Percentiles rank a stretch among this genome's conserved stretches.
phyloP scores from a whole-genome alignment of 2,329 filamentous ascomycete genomes.

The Ophiosphaerella herpotricha region DNA sequence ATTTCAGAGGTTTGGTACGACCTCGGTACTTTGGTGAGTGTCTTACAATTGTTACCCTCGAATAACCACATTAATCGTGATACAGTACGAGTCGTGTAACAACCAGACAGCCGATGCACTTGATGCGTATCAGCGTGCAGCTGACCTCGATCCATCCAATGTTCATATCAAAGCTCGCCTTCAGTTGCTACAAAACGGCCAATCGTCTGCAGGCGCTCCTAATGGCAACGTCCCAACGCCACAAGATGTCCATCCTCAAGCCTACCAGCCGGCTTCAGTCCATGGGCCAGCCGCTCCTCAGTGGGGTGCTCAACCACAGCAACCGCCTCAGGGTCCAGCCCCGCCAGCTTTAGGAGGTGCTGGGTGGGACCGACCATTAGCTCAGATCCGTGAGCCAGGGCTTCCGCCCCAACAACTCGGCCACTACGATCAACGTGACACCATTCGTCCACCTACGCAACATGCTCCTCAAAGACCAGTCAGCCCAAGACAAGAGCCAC shows the following conservation, averaged over 20 bases:
- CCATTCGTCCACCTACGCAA: slow-evolving; percentile 68
- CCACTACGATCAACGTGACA: slow-evolving; percentile 80
- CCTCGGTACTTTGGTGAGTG: slow-evolving; percentile 85
- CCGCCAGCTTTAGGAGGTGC: slow-evolving; percentile 58
- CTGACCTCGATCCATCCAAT: slow-evolving; percentile 90
- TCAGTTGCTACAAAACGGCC: slow-evolving; percentile 82
- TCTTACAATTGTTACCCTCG: slow-evolving; percentile 10
- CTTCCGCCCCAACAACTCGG: slow-evolving; percentile 74
- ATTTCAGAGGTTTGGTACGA: slow-evolving; percentile 99
- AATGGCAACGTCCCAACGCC: slow-evolving; percentile 81
- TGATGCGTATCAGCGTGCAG: slow-evolving; percentile 92
- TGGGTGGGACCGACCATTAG: slow-evolving; percentile 67
- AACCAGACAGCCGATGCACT: slow-evolving; percentile 96
- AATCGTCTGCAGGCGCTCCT: slow-evolving; percentile 68
- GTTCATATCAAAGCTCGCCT: slow-evolving; percentile 95
- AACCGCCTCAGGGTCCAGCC: slow-evolving; percentile 67
- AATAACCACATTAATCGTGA: slow-evolving; percentile 19
- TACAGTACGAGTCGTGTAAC: slow-evolving; percentile 95
- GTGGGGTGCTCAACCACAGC: slow-evolving; percentile 76
- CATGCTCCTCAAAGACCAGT: slow-evolving; percentile 69
- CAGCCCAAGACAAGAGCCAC: slow-evolving; percentile 75
- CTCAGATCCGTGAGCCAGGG: slow-evolving; percentile 71
- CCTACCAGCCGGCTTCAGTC: slow-evolving; percentile 82
- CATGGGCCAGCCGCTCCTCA: slow-evolving; percentile 84
- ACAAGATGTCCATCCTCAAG: slow-evolving; percentile 93